Evolutionary conservation across 2,329 filamentous ascomycete genomes (phyloP), one percentile per base, ranked within the genome.

Genomic region (Calonectria multiphialidica): DNA sequence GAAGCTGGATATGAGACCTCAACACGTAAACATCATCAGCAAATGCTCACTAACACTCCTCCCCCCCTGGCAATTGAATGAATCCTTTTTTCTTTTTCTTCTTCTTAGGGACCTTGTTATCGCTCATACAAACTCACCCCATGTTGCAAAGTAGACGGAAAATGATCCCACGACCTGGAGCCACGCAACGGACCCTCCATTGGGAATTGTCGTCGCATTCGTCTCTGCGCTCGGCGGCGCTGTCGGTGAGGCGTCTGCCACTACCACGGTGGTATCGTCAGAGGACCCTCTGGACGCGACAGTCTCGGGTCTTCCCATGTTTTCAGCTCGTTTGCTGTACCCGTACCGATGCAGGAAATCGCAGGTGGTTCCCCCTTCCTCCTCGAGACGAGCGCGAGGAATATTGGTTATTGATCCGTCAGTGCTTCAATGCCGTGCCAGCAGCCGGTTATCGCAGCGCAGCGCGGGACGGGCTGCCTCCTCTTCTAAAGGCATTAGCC

Each of bases 61-160:
- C n/a, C 28, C 28, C 28, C 28, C 28, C 28, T 30, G 28, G 28
- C 28, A 30, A 30, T 30, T 8, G 28, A 30, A 30, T 30, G 5
- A 30, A 30, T 5, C 28, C 28, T 33, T 33, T 25, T 12, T 61
- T 18, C 8, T 18, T 35, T 12, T 61, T 18, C 21, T 33, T 15
- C 10, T 25, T 45, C 16, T 28, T 16, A 28, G 7, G 15, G n/a
- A 16, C 21, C 13, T 18, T 2, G 23, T 15, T 28, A 63, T 21
- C 50, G 16, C 23, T 16, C 37, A 28, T 28, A 15, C 33, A 37
- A 49, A 40, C 57, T 40, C 66, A 79, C 77, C 77, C 77, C 77
- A 79, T 18, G 77, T 79, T 2, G 68, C 71, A 45, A 79, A 79
- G 23, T 78, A 79, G 3, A 79, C 73, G 2, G 73, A 79, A 1